phyloP scores from a whole-genome alignment of 345 rosid genomes.

The Syzygium grande region DNA sequence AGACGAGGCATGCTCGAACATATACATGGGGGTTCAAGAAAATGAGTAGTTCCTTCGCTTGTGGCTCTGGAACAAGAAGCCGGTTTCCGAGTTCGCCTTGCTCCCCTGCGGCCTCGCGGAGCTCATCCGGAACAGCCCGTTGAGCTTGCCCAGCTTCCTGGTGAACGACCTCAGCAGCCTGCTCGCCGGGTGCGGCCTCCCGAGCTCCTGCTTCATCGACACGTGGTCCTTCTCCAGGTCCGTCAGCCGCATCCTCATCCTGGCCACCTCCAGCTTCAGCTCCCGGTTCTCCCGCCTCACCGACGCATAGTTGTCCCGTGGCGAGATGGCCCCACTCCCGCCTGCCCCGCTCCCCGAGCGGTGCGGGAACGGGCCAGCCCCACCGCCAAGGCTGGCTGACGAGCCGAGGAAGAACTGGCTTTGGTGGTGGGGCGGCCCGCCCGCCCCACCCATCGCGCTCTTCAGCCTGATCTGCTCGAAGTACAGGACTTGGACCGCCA shows the following conservation, averaged over 20 bases:
- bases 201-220: slow-evolving; percentile 83
- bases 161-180: slow-evolving; percentile 69
- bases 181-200: slow-evolving; percentile 57
- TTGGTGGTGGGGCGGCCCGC: slow-evolving; percentile 14
- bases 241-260: slow-evolving; percentile 97
- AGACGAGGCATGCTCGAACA: neutral
- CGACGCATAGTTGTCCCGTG: slow-evolving; percentile 93
- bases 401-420: slow-evolving; percentile 49
- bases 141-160: slow-evolving; percentile 67
- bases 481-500: slow-evolving; percentile 89
- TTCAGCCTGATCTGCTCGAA: slow-evolving; percentile 87
- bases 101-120: slow-evolving; percentile 34
- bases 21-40: slow-evolving; percentile 35
- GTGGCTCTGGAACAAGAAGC: slow-evolving; percentile 65
- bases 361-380: slow-evolving; percentile 60
- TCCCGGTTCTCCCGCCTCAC: slow-evolving; percentile 96
- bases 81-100: slow-evolving; percentile 52
- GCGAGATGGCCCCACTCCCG: slow-evolving; percentile 93
- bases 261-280: slow-evolving; percentile 89
- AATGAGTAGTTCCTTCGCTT: slow-evolving; percentile 70
- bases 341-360: slow-evolving; percentile 72
- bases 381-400: neutral
- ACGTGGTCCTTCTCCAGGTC: slow-evolving; percentile 90
- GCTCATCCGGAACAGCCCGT: slow-evolving; percentile 51
- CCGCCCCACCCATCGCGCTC: slow-evolving; percentile 75